Conservation (phyloP, 1,139 yeast genomes). For the Pichia sp. region DNA sequence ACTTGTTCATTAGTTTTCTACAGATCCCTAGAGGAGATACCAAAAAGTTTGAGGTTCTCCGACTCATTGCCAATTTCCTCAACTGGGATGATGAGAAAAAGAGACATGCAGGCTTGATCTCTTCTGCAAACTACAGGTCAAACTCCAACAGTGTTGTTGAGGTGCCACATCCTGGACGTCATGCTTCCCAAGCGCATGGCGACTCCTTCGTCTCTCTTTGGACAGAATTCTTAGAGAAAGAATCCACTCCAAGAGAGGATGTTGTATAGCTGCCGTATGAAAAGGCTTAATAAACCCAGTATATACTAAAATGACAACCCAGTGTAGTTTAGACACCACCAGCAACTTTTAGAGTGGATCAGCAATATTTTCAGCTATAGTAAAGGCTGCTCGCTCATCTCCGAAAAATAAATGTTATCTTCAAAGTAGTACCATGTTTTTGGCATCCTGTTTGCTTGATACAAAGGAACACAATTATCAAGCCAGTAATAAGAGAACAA, state of each 20-base stretch:
- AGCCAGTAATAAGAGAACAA: not conserved
- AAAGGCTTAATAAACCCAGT: not conserved
- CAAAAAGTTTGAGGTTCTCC: constrained; percentile 87
- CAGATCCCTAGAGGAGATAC: constrained; percentile 90
- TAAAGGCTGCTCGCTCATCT: constrained; percentile 1
- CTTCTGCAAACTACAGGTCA: constrained; percentile 34
- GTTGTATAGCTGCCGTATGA: not conserved
- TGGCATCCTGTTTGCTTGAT: not conserved
- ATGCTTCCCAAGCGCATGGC: constrained; percentile 38
- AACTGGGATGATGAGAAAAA: constrained; percentile 86
- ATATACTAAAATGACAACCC: no score
- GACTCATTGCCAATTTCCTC: constrained; percentile 73
- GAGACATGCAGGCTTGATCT: constrained; percentile 74
- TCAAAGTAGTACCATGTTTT: not conserved
- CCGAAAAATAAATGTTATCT: not conserved
- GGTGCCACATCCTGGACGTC: constrained; percentile 26
- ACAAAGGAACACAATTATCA: not conserved
- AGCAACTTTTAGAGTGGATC: not conserved
- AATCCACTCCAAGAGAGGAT: constrained; percentile 33
- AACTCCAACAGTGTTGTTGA: constrained; percentile 28
- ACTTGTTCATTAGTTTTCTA: constrained; percentile 77
- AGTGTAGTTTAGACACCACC: no score
- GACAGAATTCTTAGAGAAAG: constrained; percentile 87
- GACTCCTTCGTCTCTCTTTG: constrained; percentile 82
- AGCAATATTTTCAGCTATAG: not conserved